These are phyloP conservation scores for Lavandula angustifolia DNA, from an alignment of 257 asterid species.

Conservation along the genomic window DNA sequence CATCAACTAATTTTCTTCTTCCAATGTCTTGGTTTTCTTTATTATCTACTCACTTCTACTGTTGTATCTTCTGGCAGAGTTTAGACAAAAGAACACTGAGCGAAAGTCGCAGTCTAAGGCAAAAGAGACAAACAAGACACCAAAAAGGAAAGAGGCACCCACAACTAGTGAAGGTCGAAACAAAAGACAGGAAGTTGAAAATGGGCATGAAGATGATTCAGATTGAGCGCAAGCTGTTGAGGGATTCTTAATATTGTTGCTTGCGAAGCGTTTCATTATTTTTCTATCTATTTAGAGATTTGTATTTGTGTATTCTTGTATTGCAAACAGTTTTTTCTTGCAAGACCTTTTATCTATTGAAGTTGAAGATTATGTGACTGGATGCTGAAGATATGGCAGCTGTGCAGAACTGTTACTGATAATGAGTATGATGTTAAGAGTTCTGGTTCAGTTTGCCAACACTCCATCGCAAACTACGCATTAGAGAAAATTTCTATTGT, in stretches of 20 bases:
- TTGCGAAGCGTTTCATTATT: not conserved
- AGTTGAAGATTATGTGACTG: constrained; percentile 1
- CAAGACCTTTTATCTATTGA: not conserved
- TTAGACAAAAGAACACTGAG: constrained; percentile 62
- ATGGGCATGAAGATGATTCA: constrained; percentile 28
- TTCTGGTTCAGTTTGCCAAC: no score
- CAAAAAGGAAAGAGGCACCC: constrained; percentile 49
- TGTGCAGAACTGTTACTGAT: not conserved
- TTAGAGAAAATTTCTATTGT: no score
- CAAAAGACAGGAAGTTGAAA: constrained; percentile 42
- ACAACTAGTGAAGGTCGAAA: constrained; percentile 32
- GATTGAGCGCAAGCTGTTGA: constrained; percentile 34
- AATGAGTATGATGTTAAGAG: no score
- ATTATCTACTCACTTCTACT: constrained; percentile 5
- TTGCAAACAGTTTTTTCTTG: not conserved
- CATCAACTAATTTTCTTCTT: not conserved
- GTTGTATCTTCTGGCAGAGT: constrained; percentile 47
- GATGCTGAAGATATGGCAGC: not conserved
- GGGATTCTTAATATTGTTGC: constrained; percentile 10
- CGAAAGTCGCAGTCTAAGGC: constrained; percentile 54
- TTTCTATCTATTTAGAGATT: not conserved
- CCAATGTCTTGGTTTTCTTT: not conserved
- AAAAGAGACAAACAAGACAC: constrained; percentile 45
- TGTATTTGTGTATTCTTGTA: constrained; percentile 18
- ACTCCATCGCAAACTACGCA: no score